Base-by-base conservation (phyloP, 345 rosid species). In the Orychophragmus violaceus region DNA sequence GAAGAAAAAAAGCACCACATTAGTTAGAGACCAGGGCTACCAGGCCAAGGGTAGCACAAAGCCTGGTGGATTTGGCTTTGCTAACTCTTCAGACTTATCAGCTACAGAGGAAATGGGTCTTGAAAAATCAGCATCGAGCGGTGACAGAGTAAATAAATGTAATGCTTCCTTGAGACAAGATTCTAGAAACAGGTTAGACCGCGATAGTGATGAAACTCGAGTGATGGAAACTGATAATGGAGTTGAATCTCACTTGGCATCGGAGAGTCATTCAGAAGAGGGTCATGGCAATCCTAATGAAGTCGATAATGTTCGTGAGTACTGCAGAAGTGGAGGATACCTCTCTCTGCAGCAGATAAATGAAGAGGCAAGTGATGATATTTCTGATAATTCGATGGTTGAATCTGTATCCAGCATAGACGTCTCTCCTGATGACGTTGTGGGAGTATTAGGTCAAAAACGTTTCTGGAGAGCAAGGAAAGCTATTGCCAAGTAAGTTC, bases 381-480 rank as follows among this genome's bases (percentile, higher is more conserved):
- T 19, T 58, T 87, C 95, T 4, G 92, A 71, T 25, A 5, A 85
- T 50, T 86, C 91, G 14, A 77, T 85, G 76, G 78, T 86, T 67
- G 96, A 90, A 79, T 82, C 90, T 35, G 32, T 78, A 44, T 79
- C 88, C 24, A 76, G 81, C 33, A 12, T 76, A 59, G 91, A 82
- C 66, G 50, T 87, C 23, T 79, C 91, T 58, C 97, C 97, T 8
- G 98, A 90, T 79, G 96, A 90, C 19, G 85, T 89, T 52, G 98
- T 90, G 35, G 97, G 87, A 75, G 69, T 81, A 67, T 82, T 93
- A 70, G 98, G 98, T 75, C 96, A 86, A 66, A 87, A 85, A 68
- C 88, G 67, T 78, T 93, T 93, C 74, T 93, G 93, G 97, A 93
- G 86, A 76, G 98, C 98, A 11, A 85, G 98, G 77, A 84, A 74